Base-by-base conservation (phyloP, 1,139 yeast genomes). In the Candida smagusa region DNA sequence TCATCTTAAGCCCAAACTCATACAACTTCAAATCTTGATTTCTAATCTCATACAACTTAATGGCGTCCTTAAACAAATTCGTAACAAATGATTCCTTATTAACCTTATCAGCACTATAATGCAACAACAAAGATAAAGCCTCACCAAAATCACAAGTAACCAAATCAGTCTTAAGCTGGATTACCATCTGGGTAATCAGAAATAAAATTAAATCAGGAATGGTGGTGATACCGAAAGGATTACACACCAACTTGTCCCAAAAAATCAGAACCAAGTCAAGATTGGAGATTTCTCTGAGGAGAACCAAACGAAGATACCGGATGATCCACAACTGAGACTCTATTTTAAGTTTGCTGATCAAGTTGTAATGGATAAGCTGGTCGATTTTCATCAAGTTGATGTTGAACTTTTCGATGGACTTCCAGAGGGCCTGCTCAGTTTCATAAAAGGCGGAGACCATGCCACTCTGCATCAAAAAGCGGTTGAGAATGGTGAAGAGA, bases 261-360 rank as follows among this genome's bases (percentile, higher is more conserved):
- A 81, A 50, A 16, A 64, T 56, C 19, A 72, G 59, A 0, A 77
- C 65, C 27, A 68, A 59, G 3, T 65, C 63, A 33, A 72, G 46
- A 37, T 67, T 66, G 24, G 28, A 25, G 25, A 83, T 51, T 48
- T 83, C 90, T 41, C 90, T 59, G 9, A 79, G 55, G 25, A 82
- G 63, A 1, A 82, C 43, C 30, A 83, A 58, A 35, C 89, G 61
- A 12, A 79, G 72, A 68, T 81, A 83, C 39, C 89, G 58, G 22
- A 83, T 77, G 13, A 81, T 63, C 89, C 89, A 83, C 25, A 83
- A 64, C 40, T 81, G 79, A 7, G 83, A 72, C 41, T 80, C 84
- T 4, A 80, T 56, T 39, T 65, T 68, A 40, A 79, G 63, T 46
- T 73, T 79, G 25, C 65, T 63, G 16, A 74, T 54, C 34, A 71